Evolutionary conservation across 192 early-diverging fungal species (phyloP).

Genomic region (Dissophora ornata): DNA sequence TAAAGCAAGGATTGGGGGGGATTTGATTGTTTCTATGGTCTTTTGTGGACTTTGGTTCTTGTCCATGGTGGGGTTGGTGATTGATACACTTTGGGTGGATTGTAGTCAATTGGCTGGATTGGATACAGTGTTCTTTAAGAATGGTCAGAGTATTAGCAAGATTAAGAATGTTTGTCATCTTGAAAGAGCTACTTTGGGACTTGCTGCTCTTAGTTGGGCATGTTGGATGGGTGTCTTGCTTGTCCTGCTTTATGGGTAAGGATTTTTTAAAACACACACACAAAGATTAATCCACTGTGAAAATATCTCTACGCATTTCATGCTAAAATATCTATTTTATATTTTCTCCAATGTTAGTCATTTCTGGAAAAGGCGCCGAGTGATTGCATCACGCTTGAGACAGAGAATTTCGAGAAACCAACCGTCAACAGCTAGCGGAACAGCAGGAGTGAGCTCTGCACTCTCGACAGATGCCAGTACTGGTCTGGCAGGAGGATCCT

Average conservation of each 20-base stretch:
- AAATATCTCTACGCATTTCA: too few relatives aligned
- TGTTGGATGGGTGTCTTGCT: slow-evolving; percentile 53
- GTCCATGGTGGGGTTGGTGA: slow-evolving; percentile 32
- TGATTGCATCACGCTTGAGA: slow-evolving; percentile 29
- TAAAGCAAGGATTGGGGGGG: slow-evolving; percentile 38
- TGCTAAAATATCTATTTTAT: too few relatives aligned
- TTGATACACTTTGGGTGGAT: slow-evolving; percentile 42
- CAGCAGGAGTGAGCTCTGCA: slow-evolving; percentile 31
- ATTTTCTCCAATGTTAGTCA: slow-evolving; percentile 9
- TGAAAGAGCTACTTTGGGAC: slow-evolving; percentile 42
- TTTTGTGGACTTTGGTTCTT: slow-evolving; percentile 53
- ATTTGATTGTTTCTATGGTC: slow-evolving; percentile 48
- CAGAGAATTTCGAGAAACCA: slow-evolving; percentile 20
- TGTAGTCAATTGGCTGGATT: slow-evolving; percentile 30
- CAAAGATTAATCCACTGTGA: too few relatives aligned
- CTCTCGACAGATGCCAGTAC: slow-evolving; percentile 12
- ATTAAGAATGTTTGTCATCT: slow-evolving; percentile 34
- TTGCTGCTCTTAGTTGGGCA: slow-evolving; percentile 38
- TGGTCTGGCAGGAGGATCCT: slow-evolving; percentile 7
- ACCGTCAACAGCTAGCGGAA: not conserved
- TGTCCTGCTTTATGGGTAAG: slow-evolving; percentile 49
- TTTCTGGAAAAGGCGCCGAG: slow-evolving; percentile 48
- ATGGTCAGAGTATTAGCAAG: not conserved
- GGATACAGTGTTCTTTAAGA: slow-evolving; percentile 17
- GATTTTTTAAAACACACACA: too few relatives aligned